Evolutionary conservation across 2,329 filamentous ascomycete genomes (phyloP), one percentile per base, ranked within the genome.

Genomic region (Aureobasidium mangrovei): DNA sequence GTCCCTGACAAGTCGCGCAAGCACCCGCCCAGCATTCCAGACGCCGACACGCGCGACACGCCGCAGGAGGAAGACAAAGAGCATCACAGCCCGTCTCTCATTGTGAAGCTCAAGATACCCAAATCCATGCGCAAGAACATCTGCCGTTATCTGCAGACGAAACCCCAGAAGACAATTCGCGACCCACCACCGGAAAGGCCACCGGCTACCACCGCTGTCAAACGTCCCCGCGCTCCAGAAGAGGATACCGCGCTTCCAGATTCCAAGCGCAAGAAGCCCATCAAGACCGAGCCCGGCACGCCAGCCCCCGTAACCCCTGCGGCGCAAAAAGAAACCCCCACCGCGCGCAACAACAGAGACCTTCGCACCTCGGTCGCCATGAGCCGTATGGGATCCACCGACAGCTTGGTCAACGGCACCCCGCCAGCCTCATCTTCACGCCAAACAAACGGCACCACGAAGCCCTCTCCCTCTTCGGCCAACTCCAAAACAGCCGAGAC

Each of bases 401-500:
- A 59, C 9, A 56, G 47, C 32, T 31, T 56, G 29, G 27, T 35
- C 4, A 52, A 51, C 41, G 38, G 49, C 24, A 56, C 56, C 6
- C 54, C 56, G 6, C 29, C 45, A n/a, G 28, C 29, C 31, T 18
- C 39, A 26, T 40, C 46, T 39, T 43, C 53, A n/a, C 31, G 38
- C 6, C 36, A 58, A 42, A 52, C 54, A 42, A 57, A 52, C 45
- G 53, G 53, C 49, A 44, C 33, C 8, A 32, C 59, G 12, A 57
- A 52, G 36, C 58, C 60, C 28, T 59, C 60, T 3, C 61, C 60
- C 7, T 62, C 58, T 41, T 59, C 61, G 32, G 58, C 58, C 12
- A 58, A 54, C 57, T 57, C 28, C 41, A 63, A 60, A 43, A 65
- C 62, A 4, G 56, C 64, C 3, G 66, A 68, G 7, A 66, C 69